Evolutionary conservation across 345 rosid genomes (phyloP), one percentile per base, ranked within the genome.

Genomic region (Psidium friedrichsthalianum): DNA sequence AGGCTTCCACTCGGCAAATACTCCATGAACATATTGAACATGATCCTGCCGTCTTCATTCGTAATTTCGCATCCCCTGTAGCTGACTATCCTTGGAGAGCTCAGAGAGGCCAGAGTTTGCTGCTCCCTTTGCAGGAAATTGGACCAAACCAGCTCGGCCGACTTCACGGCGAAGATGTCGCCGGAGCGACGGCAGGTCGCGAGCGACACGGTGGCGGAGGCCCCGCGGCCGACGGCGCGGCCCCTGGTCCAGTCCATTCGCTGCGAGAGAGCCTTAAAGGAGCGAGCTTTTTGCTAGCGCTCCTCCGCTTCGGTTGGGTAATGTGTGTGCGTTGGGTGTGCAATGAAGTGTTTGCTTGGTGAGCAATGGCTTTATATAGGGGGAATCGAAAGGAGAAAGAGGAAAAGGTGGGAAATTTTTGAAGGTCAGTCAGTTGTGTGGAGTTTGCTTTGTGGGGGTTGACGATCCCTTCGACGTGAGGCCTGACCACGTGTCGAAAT

Each of bases 171-270:
- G 36, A 93, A 87, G 55, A 88, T 51, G 5, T 91, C 89, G 21
- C 89, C 89, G 44, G 95, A 91, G 7, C 8, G 83, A 56, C 56
- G 82, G 56, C 82, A 84, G 27, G 91, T 87, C 86, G 95, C 95
- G 64, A 91, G 80, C 87, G 89, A 93, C 81, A 94, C 98, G 89
- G 94, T 88, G 90, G 98, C 98, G 3, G 96, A 89, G 44, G 98
- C 93, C 92, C 96, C 96, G 42, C 85, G 91, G 90, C 98, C 98
- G 82, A 94, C 86, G 86, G 88, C 76, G 85, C 80, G 91, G 85
- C 96, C 95, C 88, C 94, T 92, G 40, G 92, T 94, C 98, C 98
- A 95, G 83, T 88, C 90, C 96, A 93, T 95, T 83, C 84, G 85
- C 40, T 25, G 29, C 52, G 82, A 82, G 82, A 2, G 27, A 11